Percentiles rank a stretch among this genome's conserved stretches.
phyloP scores from a whole-genome alignment of 2,329 filamentous ascomycete species.

The Botrytis byssoidea region DNA sequence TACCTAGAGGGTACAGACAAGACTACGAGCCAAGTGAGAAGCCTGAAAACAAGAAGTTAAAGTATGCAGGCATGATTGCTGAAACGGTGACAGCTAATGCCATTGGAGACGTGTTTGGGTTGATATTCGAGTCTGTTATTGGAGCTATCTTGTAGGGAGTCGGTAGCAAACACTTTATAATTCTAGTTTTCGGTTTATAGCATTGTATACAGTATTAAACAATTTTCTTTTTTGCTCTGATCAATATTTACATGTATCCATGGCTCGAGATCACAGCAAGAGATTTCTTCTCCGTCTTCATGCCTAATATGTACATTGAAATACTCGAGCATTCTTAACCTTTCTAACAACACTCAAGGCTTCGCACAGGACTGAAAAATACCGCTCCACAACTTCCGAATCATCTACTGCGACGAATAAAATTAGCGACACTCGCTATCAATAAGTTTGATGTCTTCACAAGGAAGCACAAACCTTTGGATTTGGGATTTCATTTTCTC shows the following conservation, averaged over 20 bases:
- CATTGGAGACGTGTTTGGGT: neutral
- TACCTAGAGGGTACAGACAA: neutral
- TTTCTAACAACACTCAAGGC: neutral
- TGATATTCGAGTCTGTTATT: constrained; percentile 5
- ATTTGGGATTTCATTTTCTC: neutral
- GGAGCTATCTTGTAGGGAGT: constrained; percentile 8
- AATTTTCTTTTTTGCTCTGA: neutral
- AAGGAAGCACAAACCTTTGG: neutral
- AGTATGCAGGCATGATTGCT: neutral
- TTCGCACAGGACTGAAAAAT: neutral
- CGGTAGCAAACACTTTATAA: neutral
- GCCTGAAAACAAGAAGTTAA: neutral
- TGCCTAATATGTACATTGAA: neutral
- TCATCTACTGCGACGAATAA: neutral
- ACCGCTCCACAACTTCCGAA: neutral
- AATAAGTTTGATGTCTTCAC: neutral
- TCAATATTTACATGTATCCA: neutral
- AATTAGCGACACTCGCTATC: neutral
- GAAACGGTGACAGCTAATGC: constrained; percentile 11
- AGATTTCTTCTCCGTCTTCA: neutral
- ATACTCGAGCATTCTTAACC: neutral
- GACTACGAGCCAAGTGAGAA: neutral
- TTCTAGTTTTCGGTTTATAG: neutral
- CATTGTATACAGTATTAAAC: neutral
- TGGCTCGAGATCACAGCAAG: neutral